Conservation (phyloP, 345 rosid species). For the Kandelia obovata region DNA sequence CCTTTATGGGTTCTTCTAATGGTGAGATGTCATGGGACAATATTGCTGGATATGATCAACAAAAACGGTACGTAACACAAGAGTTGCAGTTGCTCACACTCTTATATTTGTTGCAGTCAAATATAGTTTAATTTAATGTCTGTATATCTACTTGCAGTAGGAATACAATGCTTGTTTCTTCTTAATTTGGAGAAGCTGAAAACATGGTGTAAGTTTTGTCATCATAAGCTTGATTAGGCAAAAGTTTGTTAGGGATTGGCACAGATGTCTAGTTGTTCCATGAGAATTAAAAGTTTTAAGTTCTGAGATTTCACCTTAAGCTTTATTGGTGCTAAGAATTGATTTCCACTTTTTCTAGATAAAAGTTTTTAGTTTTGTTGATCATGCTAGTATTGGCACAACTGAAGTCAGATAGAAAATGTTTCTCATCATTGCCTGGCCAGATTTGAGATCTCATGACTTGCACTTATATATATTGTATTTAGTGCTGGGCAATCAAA, state of each 20-base stretch:
- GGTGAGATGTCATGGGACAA: constrained; percentile 77
- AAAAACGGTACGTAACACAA: constrained; percentile 49
- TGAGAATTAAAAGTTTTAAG: too few species aligned
- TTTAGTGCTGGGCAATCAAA: neutral
- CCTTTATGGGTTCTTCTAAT: constrained; percentile 35
- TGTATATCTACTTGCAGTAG: neutral
- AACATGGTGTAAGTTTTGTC: neutral
- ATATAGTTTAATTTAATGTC: constrained; percentile 1
- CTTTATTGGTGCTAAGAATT: too few species aligned
- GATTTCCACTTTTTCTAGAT: too few species aligned
- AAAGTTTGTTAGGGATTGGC: too few species aligned
- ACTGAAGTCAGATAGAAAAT: too few species aligned
- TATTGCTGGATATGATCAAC: constrained; percentile 87
- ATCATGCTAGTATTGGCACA: too few species aligned
- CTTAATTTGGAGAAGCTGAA: neutral
- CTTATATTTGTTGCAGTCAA: neutral
- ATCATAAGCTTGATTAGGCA: neutral
- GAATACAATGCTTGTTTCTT: neutral
- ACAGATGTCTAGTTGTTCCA: too few species aligned
- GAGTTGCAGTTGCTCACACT: neutral
- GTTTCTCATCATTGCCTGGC: too few species aligned
- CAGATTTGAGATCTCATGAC: too few species aligned
- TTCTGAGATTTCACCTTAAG: too few species aligned
- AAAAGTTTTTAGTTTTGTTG: too few species aligned
- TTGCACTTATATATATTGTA: too few species aligned